phyloP scores from a whole-genome alignment of 176 grass and related monocot genomes.

The Lolium rigidum region DNA sequence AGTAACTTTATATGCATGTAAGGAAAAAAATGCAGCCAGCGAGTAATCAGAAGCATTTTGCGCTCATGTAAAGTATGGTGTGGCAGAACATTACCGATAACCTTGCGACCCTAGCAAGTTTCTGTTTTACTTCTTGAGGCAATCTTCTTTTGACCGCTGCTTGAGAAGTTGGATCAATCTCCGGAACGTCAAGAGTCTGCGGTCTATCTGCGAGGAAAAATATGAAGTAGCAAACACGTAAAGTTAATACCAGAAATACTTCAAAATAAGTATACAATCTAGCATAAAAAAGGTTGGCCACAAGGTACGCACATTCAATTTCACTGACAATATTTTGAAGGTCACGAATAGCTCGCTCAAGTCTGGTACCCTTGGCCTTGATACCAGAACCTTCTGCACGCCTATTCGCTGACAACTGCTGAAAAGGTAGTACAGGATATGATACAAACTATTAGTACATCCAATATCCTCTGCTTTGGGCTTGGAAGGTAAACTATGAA shows the following conservation, averaged over 20 bases:
- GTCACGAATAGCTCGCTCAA: conserved; percentile 80
- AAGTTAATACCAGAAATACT: conserved; percentile 37
- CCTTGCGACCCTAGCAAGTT: conserved; percentile 85
- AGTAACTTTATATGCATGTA: neutral
- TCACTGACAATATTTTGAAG: conserved; percentile 78
- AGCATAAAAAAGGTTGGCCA: conserved; percentile 7
- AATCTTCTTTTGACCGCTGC: conserved; percentile 73
- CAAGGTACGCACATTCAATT: conserved; percentile 62
- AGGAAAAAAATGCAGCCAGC: neutral
- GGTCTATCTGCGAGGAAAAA: conserved; percentile 62
- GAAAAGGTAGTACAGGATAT: conserved; percentile 45
- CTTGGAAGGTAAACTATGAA: conserved; percentile 14
- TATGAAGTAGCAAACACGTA: conserved; percentile 29
- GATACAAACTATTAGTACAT: conserved; percentile 22
- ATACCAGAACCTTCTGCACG: conserved; percentile 51
- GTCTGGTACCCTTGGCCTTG: conserved; percentile 74
- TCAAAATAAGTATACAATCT: conserved; percentile 23
- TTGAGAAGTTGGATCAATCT: conserved; percentile 59
- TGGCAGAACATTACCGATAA: conserved; percentile 67
- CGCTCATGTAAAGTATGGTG: conserved; percentile 29
- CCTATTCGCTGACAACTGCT: conserved; percentile 51
- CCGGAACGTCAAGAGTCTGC: conserved; percentile 61
- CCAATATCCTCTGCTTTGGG: neutral
- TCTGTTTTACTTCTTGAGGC: conserved; percentile 80
- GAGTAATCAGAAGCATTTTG: conserved; percentile 12